Percentiles rank a stretch among this genome's conserved stretches.
Evolutionary conservation across 371 early-diverging fungal species (phyloP).

Genomic region (Phascolomyces articulosus): DNA sequence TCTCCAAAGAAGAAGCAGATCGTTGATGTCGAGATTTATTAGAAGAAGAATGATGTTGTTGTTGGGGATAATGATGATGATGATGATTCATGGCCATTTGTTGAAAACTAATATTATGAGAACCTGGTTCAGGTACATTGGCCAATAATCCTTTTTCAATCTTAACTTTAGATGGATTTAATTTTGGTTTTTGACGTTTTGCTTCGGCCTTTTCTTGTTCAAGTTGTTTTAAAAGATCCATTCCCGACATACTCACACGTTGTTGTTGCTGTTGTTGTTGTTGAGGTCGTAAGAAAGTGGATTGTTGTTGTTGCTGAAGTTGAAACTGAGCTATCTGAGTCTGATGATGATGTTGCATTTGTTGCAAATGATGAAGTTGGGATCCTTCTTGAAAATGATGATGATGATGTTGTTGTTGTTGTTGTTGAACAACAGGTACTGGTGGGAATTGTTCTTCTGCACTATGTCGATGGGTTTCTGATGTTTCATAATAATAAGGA

Average conservation of each 20-base stretch:
- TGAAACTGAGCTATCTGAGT: conserved; percentile 33
- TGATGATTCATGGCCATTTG: conserved; percentile 32
- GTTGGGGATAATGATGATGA: conserved; percentile 20
- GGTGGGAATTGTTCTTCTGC: neutral
- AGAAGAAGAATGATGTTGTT: neutral
- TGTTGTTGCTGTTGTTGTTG: conserved; percentile 25
- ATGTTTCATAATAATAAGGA: too few species aligned
- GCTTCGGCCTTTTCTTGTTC: conserved; percentile 48
- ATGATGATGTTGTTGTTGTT: neutral
- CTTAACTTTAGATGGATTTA: conserved; percentile 40
- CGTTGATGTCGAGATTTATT: neutral
- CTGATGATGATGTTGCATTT: conserved; percentile 32
- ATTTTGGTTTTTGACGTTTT: conserved; percentile 39
- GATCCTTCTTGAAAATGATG: conserved; percentile 20
- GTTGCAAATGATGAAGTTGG: conserved; percentile 30
- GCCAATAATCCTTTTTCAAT: conserved; percentile 48
- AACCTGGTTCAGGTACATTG: conserved; percentile 45
- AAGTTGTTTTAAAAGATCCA: conserved; percentile 47
- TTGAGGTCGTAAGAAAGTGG: conserved; percentile 13
- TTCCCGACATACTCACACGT: conserved; percentile 44
- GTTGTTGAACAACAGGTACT: too few species aligned
- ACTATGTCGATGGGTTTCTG: neutral
- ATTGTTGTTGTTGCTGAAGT: conserved; percentile 25
- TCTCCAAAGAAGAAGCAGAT: conserved; percentile 5
- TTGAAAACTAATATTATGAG: conserved; percentile 50